phyloP scores from a whole-genome alignment of 768 basidiomycete species.

The Lepiota brunneoincarnata region DNA sequence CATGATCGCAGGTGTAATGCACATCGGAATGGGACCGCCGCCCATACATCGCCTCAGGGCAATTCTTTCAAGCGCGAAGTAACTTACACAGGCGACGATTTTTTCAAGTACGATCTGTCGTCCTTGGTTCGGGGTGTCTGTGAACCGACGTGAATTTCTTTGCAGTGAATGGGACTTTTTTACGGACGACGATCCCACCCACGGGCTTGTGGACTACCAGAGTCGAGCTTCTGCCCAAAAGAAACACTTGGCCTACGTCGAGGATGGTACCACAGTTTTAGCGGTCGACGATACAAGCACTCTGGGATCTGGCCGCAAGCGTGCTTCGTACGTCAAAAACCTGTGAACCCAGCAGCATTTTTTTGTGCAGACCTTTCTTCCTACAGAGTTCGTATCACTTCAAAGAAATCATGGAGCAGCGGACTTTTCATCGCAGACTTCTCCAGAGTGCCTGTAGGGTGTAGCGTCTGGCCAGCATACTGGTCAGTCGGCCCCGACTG shows the following conservation, averaged over 20 bases:
- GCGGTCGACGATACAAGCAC: conserved; percentile 57
- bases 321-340: conserved; percentile 43
- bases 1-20: background rate
- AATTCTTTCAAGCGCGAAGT: conserved; percentile 28
- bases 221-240: conserved; percentile 41
- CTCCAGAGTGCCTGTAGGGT: conserved; percentile 68
- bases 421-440: conserved; percentile 80
- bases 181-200: conserved; percentile 60
- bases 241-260: conserved; percentile 58
- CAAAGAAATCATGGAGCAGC: conserved; percentile 57
- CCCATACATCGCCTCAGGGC: background rate
- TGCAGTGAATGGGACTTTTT: conserved; percentile 68
- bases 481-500: conserved; percentile 52
- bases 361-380: background rate
- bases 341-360: no score
- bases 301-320: conserved; percentile 48
- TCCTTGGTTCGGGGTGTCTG: background rate
- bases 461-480: conserved; percentile 59
- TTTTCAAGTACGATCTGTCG: conserved; percentile 49
- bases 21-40: background rate
- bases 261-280: conserved; percentile 53
- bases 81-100: conserved; percentile 46
- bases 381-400: conserved; percentile 59
- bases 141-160: background rate
- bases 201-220: conserved; percentile 65